These are phyloP conservation scores for Carex cristatella DNA, from an alignment of 176 grass and related monocot species.

Conservation along the genomic window DNA sequence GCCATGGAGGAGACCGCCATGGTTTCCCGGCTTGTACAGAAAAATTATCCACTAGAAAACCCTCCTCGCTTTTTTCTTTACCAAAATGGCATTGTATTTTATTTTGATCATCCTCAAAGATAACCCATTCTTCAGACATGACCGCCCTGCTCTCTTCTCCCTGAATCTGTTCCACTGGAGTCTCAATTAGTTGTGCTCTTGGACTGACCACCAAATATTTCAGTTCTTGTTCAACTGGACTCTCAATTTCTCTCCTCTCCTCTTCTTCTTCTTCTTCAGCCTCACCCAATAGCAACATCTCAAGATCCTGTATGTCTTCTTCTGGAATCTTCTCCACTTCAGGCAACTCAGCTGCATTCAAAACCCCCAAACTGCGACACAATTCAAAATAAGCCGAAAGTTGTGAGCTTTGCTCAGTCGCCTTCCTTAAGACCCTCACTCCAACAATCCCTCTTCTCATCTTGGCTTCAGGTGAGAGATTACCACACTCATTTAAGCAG, in stretches of 20 bases:
- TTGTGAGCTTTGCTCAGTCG: slow-evolving; percentile 44
- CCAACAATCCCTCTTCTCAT: slow-evolving; percentile 38
- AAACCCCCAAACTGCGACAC: slow-evolving; percentile 48
- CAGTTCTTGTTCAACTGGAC: background rate
- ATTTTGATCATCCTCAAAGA: slow-evolving; percentile 48
- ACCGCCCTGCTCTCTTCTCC: slow-evolving; percentile 26
- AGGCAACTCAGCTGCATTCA: slow-evolving; percentile 59
- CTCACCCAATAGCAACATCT: slow-evolving; percentile 57
- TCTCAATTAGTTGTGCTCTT: background rate
- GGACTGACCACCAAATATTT: slow-evolving; percentile 14
- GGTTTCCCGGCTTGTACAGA: background rate
- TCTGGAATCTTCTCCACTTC: slow-evolving; percentile 60
- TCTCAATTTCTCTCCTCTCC: background rate
- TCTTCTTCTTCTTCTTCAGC: slow-evolving; percentile 13
- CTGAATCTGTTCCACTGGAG: background rate
- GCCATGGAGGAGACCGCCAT: slow-evolving; percentile 5
- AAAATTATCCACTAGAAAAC: slow-evolving; percentile 3
- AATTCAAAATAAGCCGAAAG: slow-evolving; percentile 75
- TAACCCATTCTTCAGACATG: slow-evolving; percentile 62
- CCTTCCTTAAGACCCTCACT: slow-evolving; percentile 57
- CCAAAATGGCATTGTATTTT: slow-evolving; percentile 12
- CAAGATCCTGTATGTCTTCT: slow-evolving; percentile 69
- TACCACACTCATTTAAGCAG: background rate
- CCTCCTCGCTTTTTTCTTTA: background rate
- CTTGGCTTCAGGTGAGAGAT: slow-evolving; percentile 21